phyloP scores from a whole-genome alignment of 805 yeast genomes.

The Lipomyces starkeyi region DNA sequence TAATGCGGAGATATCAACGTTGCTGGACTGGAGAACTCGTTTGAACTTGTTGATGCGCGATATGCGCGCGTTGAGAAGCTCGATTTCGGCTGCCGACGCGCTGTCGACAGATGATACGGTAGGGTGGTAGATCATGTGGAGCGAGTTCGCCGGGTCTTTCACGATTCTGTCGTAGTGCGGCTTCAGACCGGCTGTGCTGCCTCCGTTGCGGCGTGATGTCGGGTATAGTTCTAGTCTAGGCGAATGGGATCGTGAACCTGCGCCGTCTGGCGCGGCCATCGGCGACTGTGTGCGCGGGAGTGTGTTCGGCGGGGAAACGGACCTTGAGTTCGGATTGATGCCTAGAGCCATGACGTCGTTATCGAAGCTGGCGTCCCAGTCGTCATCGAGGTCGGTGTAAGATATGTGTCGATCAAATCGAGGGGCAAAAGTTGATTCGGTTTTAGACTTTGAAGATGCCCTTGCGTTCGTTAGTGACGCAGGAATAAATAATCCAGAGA shows the following conservation, averaged over 20 bases:
- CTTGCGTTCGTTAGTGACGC: background rate
- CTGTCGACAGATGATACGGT: constrained; percentile 27
- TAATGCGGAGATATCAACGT: constrained; percentile 70
- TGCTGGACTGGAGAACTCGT: constrained; percentile 57
- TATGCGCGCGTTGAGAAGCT: constrained; percentile 62
- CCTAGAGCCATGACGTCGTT: constrained; percentile 34
- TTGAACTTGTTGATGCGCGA: constrained; percentile 72
- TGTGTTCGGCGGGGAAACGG: constrained; percentile 8
- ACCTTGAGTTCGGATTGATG: constrained; percentile 26
- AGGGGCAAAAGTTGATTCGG: constrained; percentile 24
- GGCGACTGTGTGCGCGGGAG: background rate
- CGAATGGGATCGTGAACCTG: background rate
- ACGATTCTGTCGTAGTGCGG: constrained; percentile 46
- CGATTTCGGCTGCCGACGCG: constrained; percentile 52
- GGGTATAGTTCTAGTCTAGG: constrained; percentile 37
- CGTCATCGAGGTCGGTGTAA: constrained; percentile 82
- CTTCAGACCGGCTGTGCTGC: constrained; percentile 26
- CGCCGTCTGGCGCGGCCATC: background rate
- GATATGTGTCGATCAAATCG: constrained; percentile 23
- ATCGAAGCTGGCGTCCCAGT: constrained; percentile 85
- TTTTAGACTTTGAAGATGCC: constrained; percentile 6
- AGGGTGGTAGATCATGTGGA: constrained; percentile 41
- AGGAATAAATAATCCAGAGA: background rate
- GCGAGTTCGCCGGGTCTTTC: constrained; percentile 48
- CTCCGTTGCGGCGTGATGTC: constrained; percentile 24